Conservation (phyloP, 768 basidiomycete genomes). For the Xerocomus brunneocitrinus region DNA sequence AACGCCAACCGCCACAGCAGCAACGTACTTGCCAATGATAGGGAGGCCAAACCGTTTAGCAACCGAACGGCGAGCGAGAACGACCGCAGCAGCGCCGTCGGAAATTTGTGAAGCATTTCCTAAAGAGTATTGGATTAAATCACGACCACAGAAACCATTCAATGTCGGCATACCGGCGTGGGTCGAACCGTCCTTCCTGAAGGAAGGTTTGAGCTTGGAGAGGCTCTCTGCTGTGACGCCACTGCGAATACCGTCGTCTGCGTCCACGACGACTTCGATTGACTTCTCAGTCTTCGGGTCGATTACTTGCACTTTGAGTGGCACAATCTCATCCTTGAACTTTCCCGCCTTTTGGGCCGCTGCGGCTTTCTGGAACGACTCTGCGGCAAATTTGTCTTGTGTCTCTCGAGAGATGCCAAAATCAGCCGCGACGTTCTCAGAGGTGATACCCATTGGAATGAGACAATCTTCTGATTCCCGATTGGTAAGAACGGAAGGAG, state of each 20-base stretch:
- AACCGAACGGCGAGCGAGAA: slow-evolving; percentile 73
- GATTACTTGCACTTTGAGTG: slow-evolving; percentile 62
- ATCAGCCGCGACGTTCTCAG: slow-evolving; percentile 85
- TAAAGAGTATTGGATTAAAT: slow-evolving; percentile 9
- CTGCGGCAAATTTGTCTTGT: slow-evolving; percentile 85
- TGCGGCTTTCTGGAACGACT: slow-evolving; percentile 81
- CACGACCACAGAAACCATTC: background rate
- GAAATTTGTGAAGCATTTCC: slow-evolving; percentile 88
- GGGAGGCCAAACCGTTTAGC: slow-evolving; percentile 83
- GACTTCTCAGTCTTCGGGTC: slow-evolving; percentile 74
- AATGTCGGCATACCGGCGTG: slow-evolving; percentile 52
- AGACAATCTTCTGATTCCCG: slow-evolving; percentile 77
- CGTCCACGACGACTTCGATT: slow-evolving; percentile 63
- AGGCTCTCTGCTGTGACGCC: slow-evolving; percentile 79
- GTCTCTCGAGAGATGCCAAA: slow-evolving; percentile 65
- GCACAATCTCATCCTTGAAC: slow-evolving; percentile 81
- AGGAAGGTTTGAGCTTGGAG: slow-evolving; percentile 81
- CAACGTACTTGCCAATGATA: slow-evolving; percentile 81
- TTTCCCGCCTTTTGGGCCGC: slow-evolving; percentile 75
- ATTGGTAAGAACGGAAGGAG: slow-evolving; percentile 60
- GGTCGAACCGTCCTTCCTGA: slow-evolving; percentile 68
- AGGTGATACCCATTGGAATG: slow-evolving; percentile 89
- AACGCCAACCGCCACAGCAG: slow-evolving; percentile 67
- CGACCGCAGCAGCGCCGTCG: slow-evolving; percentile 88
- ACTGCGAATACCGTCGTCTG: slow-evolving; percentile 82